phyloP scores from a whole-genome alignment of 352 stramenopile genomes.

The Globisporangium alternatum region DNA sequence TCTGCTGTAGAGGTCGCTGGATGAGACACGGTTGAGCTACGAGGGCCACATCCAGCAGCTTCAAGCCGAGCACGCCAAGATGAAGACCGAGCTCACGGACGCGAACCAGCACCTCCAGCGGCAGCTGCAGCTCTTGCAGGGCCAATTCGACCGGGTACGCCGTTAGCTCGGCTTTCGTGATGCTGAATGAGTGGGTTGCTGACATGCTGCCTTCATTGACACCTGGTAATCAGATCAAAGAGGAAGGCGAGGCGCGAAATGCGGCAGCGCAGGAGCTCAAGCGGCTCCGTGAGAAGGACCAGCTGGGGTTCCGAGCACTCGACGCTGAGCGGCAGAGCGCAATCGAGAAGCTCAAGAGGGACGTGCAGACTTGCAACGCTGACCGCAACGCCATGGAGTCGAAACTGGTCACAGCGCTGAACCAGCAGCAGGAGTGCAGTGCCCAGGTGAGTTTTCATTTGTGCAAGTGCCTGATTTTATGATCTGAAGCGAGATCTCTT shows the following conservation, averaged over 20 bases:
- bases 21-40: constrained; percentile 18
- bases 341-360: constrained; percentile 29
- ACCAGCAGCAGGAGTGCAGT: constrained; percentile 24
- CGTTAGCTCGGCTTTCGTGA: not conserved
- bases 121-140: constrained; percentile 36
- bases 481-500: not conserved
- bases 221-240: constrained; percentile 19
- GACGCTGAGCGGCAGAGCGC: constrained; percentile 20
- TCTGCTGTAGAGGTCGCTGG: constrained; percentile 7
- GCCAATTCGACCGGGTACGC: constrained; percentile 38
- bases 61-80: constrained; percentile 19
- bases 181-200: not conserved
- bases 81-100: constrained; percentile 20
- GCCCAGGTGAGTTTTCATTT: constrained; percentile 14
- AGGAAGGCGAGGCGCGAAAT: constrained; percentile 33
- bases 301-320: constrained; percentile 22
- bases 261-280: constrained; percentile 31
- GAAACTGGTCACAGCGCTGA: constrained; percentile 22
- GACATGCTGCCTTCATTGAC: not conserved
- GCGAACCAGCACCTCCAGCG: constrained; percentile 38
- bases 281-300: constrained; percentile 40
- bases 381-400: constrained; percentile 28
- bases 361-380: constrained; percentile 25
- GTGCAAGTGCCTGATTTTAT: not conserved
- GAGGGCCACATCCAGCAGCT: constrained; percentile 30